Base-by-base conservation (phyloP, 495 filamentous ascomycete species). In the Evansstolkia leycettana region DNA sequence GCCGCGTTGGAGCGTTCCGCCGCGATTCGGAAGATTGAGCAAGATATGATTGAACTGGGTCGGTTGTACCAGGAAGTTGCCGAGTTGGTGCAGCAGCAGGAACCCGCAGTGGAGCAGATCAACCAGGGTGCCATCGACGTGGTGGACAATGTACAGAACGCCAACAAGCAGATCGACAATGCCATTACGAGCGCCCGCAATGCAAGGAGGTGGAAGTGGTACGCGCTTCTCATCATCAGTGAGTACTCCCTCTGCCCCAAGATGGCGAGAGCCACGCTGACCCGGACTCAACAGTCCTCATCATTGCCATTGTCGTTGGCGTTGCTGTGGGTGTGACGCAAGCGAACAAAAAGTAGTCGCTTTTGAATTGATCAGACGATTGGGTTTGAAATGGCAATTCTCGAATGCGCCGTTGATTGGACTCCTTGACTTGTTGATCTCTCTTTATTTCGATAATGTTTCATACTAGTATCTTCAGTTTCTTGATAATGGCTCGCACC, bases 161-260 rank as follows among this genome's bases (percentile, higher is more conserved):
- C 76, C 34, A 93, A 88, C 50, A 69, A 72, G 35, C 72, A 96
- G 60, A 75, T 96, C 25, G 74, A 65, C 29, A 67, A 67, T 12
- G 92, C 88, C 11, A 78, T 93, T 31, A 63, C 64, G 20, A 92
- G 81, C 41, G 88, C 92, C n/a, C 62, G 76, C 47, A 71, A 72
- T 34, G 77, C 80, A 24, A 73, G 84, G 42, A 82, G 77, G 64
- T 95, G 93, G 86, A 98, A 96, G 82, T 98, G 90, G 90, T 89
- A 84, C 51, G 94, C 87, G 60, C 57, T 95, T 51, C 72, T 80
- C 47, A 82, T 96, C 44, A 51, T 71, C 42, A 64, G 83, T 88
- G 75, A 62, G 81, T 84, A 31, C 38, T 36, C 30, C 40, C 41
- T 13, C 4, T 31, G 7, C 38, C 25, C 13, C 28, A 12, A 33